Conservation (phyloP, 352 stramenopile genomes). For the Globisporangium perplexum region DNA sequence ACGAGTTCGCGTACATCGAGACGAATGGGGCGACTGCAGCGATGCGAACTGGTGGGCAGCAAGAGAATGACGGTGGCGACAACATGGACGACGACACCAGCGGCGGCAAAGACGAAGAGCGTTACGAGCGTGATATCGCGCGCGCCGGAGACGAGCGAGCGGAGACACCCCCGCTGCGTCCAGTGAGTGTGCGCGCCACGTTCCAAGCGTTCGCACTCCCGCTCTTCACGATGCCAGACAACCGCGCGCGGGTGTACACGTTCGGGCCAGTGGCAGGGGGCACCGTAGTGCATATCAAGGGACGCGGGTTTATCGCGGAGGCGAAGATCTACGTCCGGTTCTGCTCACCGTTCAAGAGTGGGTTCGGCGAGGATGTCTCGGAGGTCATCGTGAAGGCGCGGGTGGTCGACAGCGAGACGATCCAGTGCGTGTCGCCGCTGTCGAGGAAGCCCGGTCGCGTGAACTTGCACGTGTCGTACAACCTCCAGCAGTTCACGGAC, state of each 20-base stretch:
- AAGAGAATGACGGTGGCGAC: slow-evolving; percentile 2
- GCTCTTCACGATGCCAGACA: slow-evolving; percentile 40
- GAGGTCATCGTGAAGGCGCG: slow-evolving; percentile 43
- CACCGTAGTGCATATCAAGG: slow-evolving; percentile 48
- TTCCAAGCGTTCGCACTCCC: slow-evolving; percentile 59
- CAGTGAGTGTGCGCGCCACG: slow-evolving; percentile 10
- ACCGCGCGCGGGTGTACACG: slow-evolving; percentile 32
- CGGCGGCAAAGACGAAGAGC: background rate
- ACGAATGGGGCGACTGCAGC: background rate
- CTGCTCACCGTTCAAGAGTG: slow-evolving; percentile 28
- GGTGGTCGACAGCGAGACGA: slow-evolving; percentile 46
- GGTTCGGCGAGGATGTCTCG: slow-evolving; percentile 21
- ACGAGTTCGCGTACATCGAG: slow-evolving; percentile 24
- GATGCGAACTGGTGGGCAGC: background rate
- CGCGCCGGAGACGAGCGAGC: background rate
- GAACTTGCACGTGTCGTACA: slow-evolving; percentile 58
- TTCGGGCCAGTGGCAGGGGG: slow-evolving; percentile 45
- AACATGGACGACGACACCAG: background rate
- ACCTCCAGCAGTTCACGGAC: slow-evolving; percentile 64
- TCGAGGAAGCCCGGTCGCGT: slow-evolving; percentile 28
- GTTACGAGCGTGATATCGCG: too few species aligned
- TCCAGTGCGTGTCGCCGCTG: slow-evolving; percentile 39
- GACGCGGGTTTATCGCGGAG: slow-evolving; percentile 45
- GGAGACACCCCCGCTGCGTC: background rate
- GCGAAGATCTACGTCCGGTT: slow-evolving; percentile 67